Percentiles rank a stretch among this genome's conserved stretches.
Conservation (phyloP, 768 basidiomycete genomes). For the Russula abietina region DNA sequence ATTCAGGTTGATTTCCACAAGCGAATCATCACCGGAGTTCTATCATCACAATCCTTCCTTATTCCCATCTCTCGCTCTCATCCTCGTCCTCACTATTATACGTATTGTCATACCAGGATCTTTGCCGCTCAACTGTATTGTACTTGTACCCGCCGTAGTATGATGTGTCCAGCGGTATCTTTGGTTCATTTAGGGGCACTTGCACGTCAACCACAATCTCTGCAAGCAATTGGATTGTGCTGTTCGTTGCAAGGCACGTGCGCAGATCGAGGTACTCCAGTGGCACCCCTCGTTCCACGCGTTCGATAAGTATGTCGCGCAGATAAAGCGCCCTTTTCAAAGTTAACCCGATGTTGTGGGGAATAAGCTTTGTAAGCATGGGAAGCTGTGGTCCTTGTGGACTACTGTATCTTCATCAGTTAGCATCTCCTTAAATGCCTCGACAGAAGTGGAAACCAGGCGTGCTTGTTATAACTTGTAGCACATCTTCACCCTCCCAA, state of each 20-base stretch:
- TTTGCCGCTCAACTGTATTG: too few relatives aligned
- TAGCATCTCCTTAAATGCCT: neutral
- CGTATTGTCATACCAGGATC: too few relatives aligned
- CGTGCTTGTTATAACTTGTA: neutral
- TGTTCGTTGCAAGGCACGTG: neutral
- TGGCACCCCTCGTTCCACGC: neutral
- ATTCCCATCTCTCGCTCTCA: too few relatives aligned
- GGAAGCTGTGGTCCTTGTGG: neutral
- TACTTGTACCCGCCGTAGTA: too few relatives aligned
- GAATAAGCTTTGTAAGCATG: neutral
- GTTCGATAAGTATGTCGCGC: neutral
- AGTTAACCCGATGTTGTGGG: neutral
- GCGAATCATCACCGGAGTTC: too few relatives aligned
- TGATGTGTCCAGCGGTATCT: too few relatives aligned
- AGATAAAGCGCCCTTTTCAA: neutral
- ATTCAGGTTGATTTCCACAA: too few relatives aligned
- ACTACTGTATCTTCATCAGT: neutral
- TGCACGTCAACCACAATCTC: neutral
- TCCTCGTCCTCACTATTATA: too few relatives aligned
- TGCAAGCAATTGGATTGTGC: slow-evolving; percentile 27
- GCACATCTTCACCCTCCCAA: neutral
- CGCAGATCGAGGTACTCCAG: neutral
- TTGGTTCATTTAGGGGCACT: neutral
- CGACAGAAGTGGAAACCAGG: neutral
- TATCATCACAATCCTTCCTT: too few relatives aligned